phyloP scores from a whole-genome alignment of 257 asterid species.

The Jacaranda mimosifolia region DNA sequence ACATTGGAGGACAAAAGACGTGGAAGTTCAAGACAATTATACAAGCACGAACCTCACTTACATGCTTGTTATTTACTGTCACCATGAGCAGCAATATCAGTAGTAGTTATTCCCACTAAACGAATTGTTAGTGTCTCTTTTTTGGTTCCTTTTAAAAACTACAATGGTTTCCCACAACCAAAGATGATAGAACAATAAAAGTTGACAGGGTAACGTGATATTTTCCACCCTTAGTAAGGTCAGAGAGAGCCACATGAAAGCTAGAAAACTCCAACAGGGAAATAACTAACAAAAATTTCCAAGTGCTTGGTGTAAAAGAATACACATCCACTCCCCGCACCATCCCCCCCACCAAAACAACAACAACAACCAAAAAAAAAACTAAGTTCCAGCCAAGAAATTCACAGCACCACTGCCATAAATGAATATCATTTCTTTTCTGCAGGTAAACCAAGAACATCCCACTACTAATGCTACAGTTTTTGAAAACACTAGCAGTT shows the following conservation, averaged over 20 bases:
- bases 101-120: neutral
- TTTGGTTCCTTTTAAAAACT: neutral
- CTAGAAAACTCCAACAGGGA: too few species aligned
- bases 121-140: neutral
- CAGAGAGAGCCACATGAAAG: neutral
- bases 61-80: neutral
- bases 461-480: neutral
- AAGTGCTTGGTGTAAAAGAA: too few species aligned
- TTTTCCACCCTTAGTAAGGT: neutral
- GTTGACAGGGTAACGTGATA: neutral
- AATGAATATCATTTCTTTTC: neutral
- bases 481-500: too few species aligned
- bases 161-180: neutral
- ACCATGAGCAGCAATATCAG: neutral
- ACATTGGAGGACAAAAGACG: neutral
- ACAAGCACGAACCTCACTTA: neutral
- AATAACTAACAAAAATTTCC: too few species aligned
- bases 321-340: too few species aligned
- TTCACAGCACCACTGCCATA: neutral
- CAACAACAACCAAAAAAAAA: too few species aligned
- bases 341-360: too few species aligned
- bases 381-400: neutral
- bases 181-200: neutral
- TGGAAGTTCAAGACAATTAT: neutral
- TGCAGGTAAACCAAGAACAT: too few species aligned